Evolutionary conservation across 2,329 filamentous ascomycete species (phyloP).

Genomic region (Xylariaceae sp.): DNA sequence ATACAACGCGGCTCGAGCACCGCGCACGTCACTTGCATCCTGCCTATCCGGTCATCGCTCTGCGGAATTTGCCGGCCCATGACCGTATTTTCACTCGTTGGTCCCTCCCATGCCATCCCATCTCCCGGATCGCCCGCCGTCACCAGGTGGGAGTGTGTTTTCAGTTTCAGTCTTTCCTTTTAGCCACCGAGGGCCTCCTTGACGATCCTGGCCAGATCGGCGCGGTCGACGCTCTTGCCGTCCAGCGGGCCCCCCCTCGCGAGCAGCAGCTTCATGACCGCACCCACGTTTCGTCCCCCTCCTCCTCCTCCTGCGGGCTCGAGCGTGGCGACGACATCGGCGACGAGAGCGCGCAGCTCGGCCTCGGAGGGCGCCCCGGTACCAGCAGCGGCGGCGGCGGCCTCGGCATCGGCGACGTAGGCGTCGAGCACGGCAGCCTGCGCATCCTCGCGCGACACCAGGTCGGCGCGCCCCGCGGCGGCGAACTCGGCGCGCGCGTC

Average conservation of each 20-base stretch:
- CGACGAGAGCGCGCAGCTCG: conserved; percentile 49
- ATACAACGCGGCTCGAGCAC: too few relatives aligned
- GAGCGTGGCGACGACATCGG: conserved; percentile 42
- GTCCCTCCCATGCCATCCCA: too few relatives aligned
- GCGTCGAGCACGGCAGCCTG: conserved; percentile 60
- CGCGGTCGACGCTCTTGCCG: conserved; percentile 57
- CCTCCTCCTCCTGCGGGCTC: conserved; percentile 34
- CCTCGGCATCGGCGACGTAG: conserved; percentile 52
- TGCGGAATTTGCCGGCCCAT: too few relatives aligned
- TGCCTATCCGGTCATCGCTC: too few relatives aligned
- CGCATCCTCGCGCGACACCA: conserved; percentile 61
- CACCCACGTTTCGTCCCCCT: conserved; percentile 38
- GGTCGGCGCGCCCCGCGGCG: conserved; percentile 55
- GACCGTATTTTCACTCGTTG: too few relatives aligned
- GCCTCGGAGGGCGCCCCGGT: conserved; percentile 51
- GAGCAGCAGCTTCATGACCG: conserved; percentile 56
- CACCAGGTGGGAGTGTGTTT: too few relatives aligned
- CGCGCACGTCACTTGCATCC: too few relatives aligned
- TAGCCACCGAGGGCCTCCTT: too few relatives aligned
- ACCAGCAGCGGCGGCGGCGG: conserved; percentile 42
- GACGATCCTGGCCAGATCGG: conserved; percentile 52
- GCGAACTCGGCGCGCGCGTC: conserved; percentile 58
- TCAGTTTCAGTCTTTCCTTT: too few relatives aligned
- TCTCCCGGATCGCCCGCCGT: too few relatives aligned
- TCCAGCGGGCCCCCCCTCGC: conserved; percentile 44